Percentiles rank a stretch among this genome's conserved stretches.
These are phyloP conservation scores for Basidiobolus meristosporus DNA, from an alignment of 371 early-diverging fungal species.

Conservation along the genomic window DNA sequence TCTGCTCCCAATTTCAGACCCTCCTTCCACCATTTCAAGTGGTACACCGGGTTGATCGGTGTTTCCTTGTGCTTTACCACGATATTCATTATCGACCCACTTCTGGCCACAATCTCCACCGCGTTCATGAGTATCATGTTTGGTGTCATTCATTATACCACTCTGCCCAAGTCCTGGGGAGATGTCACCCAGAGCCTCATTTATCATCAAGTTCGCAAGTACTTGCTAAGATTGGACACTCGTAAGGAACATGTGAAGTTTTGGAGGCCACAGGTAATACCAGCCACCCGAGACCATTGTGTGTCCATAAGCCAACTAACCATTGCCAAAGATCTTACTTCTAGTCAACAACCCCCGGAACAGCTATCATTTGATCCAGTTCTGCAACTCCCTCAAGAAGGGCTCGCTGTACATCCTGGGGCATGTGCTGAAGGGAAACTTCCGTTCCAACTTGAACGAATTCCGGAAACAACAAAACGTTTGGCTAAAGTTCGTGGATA, in stretches of 20 bases:
- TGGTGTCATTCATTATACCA: conserved; percentile 27
- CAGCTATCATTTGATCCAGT: conserved; percentile 22
- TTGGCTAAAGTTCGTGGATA: conserved; percentile 31
- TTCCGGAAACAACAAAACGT: conserved; percentile 14
- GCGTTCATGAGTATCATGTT: conserved; percentile 20
- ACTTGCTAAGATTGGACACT: conserved; percentile 28
- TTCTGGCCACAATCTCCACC: conserved; percentile 18
- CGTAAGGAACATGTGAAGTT: conserved; percentile 39
- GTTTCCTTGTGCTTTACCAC: conserved; percentile 18
- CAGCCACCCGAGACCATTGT: too few relatives aligned
- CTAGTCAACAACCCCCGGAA: conserved; percentile 26
- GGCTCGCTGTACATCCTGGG: conserved; percentile 38
- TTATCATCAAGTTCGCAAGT: conserved; percentile 49
- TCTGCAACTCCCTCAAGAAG: conserved; percentile 40
- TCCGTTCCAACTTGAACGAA: conserved; percentile 17
- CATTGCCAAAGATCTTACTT: conserved; percentile 13
- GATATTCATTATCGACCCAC: conserved; percentile 25
- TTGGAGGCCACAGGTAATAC: conserved; percentile 28
- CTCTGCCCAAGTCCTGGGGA: conserved; percentile 38
- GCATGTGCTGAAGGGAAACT: conserved; percentile 25
- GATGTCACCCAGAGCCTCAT: conserved; percentile 38
- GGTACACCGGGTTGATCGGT: conserved; percentile 31
- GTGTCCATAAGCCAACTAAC: too few relatives aligned
- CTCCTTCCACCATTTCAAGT: conserved; percentile 32
- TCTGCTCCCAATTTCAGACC: conserved; percentile 45